Percentiles rank a stretch among this genome's conserved stretches.
phyloP scores from a whole-genome alignment of 371 early-diverging fungal species.

The Thermomucor indicae-seudaticae region DNA sequence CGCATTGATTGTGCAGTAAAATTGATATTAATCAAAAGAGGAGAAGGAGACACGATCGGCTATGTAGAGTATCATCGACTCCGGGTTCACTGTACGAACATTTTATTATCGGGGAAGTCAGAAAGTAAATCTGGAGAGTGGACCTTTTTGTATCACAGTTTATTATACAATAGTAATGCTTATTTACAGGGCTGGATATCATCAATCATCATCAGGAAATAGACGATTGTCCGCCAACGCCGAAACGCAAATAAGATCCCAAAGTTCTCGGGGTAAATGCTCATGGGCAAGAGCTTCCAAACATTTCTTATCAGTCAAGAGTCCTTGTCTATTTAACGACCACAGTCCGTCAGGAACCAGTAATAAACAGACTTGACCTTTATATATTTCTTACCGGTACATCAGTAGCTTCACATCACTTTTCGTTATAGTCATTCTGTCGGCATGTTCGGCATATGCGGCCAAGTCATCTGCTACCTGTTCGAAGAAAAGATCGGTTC shows the following conservation, averaged over 20 bases:
- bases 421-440: conserved; percentile 6
- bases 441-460: conserved; percentile 16
- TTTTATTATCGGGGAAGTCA: too few species aligned
- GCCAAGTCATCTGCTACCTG: conserved; percentile 19
- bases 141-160: too few species aligned
- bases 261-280: conserved; percentile 26
- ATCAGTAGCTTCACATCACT: conserved; percentile 19
- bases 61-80: too few species aligned
- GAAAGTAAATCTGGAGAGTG: too few species aligned
- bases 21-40: too few species aligned
- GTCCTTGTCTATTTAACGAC: conserved; percentile 14
- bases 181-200: too few species aligned
- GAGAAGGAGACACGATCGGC: too few species aligned
- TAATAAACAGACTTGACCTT: not conserved
- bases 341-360: not conserved
- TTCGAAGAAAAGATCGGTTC: conserved; percentile 24
- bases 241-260: conserved; percentile 20
- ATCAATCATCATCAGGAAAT: conserved; percentile 15
- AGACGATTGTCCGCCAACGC: conserved; percentile 22
- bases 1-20: too few species aligned
- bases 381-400: conserved; percentile 13
- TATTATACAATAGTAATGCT: too few species aligned
- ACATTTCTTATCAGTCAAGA: conserved; percentile 9
- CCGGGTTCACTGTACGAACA: too few species aligned
- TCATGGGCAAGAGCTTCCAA: conserved; percentile 25